Base-by-base conservation (phyloP, 306 rosid species). In the Ziziphus jujuba region DNA sequence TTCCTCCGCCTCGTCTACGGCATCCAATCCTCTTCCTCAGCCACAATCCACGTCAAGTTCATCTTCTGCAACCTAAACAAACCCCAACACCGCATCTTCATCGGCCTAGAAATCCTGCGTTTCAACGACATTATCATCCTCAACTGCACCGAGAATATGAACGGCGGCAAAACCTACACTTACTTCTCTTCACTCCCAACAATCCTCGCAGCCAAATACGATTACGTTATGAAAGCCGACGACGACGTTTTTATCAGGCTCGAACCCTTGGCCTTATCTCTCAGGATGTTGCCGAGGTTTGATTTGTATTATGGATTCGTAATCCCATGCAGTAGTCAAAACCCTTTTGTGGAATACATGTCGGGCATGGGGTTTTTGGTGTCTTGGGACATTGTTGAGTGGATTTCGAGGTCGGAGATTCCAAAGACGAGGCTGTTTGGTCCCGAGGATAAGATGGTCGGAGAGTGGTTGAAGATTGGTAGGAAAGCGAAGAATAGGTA, bases 341-440 rank as follows among this genome's bases (percentile, higher is more conserved):
- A 75, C 48, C 71, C 74, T 8, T 60, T 35, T 48, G 62, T 61
- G 66, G 67, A 66, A 13, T 75, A 75, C 57, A 65, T 75, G 77
- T 75, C 77, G 1, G 71, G 77, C n/a, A 79, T 75, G 80, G 63
- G 80, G 12, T 75, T 64, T 59, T 31, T 79, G 84, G 5, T 75
- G 58, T 75, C 74, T 8, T 75, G 80, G 84, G 84, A 79, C 63
- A 44, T 75, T 64, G 77, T 79, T 48, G 74, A 70, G 35, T 70
- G 80, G 80, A 79, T 79, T 15, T 61, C 60, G 13, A 33, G 20
- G 9, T 79, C 67, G 5, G 16, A 66, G 1, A 74, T 74, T 16
- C 66, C 74, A 1, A 50, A 11, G 28, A 38, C 16, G 15, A 20
- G 60, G 7, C n/a, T 40, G 36, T 20, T 64, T 3, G 80, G 80